A percentile compares a stretch with the other conserved stretches of the same genome.
phyloP scores from a whole-genome alignment of 768 basidiomycete species.

The Favolaschia claudopus region DNA sequence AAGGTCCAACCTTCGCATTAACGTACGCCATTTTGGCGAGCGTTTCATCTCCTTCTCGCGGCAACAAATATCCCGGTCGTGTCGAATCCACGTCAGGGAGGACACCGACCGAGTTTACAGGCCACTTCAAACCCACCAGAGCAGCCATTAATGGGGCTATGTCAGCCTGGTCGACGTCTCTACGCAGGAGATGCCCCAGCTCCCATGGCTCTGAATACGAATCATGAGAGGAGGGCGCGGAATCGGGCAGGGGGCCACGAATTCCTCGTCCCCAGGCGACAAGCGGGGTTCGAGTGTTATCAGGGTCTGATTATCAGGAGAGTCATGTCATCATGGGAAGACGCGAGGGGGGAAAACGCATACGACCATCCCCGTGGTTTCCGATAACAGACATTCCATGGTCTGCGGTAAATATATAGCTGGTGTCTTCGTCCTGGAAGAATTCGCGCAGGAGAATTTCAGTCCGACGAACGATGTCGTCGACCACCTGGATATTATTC shows the following conservation, averaged over 20 bases:
- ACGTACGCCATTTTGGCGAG: conserved; percentile 64
- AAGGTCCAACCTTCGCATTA: conserved; percentile 62
- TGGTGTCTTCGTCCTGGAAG: conserved; percentile 73
- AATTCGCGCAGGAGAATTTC: conserved; percentile 69
- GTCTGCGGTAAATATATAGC: conserved; percentile 85
- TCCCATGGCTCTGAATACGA: conserved; percentile 72
- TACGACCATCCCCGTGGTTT: conserved; percentile 90
- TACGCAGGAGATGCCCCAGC: conserved; percentile 62
- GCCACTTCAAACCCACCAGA: conserved; percentile 76
- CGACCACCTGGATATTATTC: conserved; percentile 82
- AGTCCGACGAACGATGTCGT: conserved; percentile 71
- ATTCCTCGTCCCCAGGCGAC: conserved; percentile 85
- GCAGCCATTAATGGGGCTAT: conserved; percentile 80
- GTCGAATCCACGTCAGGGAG: conserved; percentile 76
- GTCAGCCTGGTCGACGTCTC: conserved; percentile 87
- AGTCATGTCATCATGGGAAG: conserved; percentile 11
- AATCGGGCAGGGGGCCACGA: conserved; percentile 70
- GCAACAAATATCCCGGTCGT: conserved; percentile 63
- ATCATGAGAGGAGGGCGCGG: conserved; percentile 69
- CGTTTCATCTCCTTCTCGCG: conserved; percentile 52
- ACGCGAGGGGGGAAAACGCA: conserved; percentile 25
- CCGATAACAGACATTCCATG: conserved; percentile 91
- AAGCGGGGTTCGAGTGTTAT: conserved; percentile 86
- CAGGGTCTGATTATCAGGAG: conserved; percentile 79
- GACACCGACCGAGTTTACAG: conserved; percentile 84